Evolutionary conservation across 768 basidiomycete species (phyloP).

Genomic region (Tephrocybe sp.): DNA sequence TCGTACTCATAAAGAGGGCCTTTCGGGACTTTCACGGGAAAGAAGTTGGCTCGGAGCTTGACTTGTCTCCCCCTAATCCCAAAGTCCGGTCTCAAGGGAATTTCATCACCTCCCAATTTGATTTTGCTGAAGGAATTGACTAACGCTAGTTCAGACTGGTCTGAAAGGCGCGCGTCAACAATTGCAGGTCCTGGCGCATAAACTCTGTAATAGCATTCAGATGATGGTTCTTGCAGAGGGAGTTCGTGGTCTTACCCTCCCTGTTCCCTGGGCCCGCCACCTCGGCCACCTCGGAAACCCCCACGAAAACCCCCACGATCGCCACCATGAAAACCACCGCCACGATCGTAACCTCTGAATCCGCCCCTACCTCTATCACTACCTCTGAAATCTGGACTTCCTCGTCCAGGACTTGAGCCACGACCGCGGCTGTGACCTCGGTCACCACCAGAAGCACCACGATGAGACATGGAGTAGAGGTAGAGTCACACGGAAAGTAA

Average conservation of each 20-base stretch:
- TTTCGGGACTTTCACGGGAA: constrained; percentile 52
- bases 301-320: constrained; percentile 14
- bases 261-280: constrained; percentile 30
- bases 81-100: constrained; percentile 60
- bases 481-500: not conserved
- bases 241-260: constrained; percentile 30
- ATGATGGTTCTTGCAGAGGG: not conserved
- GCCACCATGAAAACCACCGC: constrained; percentile 17
- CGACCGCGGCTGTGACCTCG: constrained; percentile 36
- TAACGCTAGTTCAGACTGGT: constrained; percentile 39
- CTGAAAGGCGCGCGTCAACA: constrained; percentile 40
- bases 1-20: constrained; percentile 59
- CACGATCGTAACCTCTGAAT: constrained; percentile 6
- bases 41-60: constrained; percentile 65
- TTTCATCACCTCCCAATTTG: constrained; percentile 29
- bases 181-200: constrained; percentile 36
- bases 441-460: constrained; percentile 19
- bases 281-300: constrained; percentile 23
- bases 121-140: constrained; percentile 33
- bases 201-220: constrained; percentile 29
- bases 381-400: constrained; percentile 20
- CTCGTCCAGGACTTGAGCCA: constrained; percentile 27
- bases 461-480: not conserved
- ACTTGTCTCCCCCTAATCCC: constrained; percentile 48
- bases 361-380: constrained; percentile 26